Evolutionary conservation across 2,329 filamentous ascomycete species (phyloP), one percentile per base, ranked within the genome.

Genomic region (Curvularia verruculosa): DNA sequence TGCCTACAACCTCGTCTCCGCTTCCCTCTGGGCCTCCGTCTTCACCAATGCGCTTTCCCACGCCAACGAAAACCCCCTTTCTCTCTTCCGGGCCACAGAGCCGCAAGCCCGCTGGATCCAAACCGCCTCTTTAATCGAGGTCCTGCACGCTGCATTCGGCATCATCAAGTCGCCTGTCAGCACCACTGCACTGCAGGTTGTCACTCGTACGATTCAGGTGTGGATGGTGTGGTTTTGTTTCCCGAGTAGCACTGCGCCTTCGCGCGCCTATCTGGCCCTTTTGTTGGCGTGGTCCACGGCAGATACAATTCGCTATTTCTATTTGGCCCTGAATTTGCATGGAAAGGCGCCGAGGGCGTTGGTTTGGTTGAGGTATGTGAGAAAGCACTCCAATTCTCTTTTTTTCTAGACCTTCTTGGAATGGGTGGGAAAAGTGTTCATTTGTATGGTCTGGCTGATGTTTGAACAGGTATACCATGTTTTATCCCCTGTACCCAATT

Each of bases 221-320:
- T 71, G 68, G 68, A 65, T 71, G 63, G 61, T 71, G 5, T 71
- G 67, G 68, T 64, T 53, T 21, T 43, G 45, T 9, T 71, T 69
- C 34, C 68, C 68, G 0, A 36, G 26, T 1, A 64, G 44, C 37
- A 69, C 67, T 1, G 61, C 64, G 4, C 19, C 52, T 2, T 68
- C 64, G 1, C 23, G 12, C 15, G 66, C 68, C 3, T 71, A 69
- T 31, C n/a, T 52, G 8, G 50, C 61, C 7, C 46, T 70, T 18
- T 36, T 70, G 13, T 31, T 67, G 18, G 68, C 67, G 8, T 71
- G 68, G 68, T 49, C 63, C 12, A n/a, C 57, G 6, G 68, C 68
- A 6, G 68, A 71, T 39, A 34, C 50, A 0, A 56, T 70, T 26
- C 55, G 68, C 1, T 71, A 70, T 49, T 8, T 60, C 8, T 71